phyloP scores from a whole-genome alignment of 2,329 filamentous ascomycete genomes.

The Ophiocordyceps camponoti-floridani region DNA sequence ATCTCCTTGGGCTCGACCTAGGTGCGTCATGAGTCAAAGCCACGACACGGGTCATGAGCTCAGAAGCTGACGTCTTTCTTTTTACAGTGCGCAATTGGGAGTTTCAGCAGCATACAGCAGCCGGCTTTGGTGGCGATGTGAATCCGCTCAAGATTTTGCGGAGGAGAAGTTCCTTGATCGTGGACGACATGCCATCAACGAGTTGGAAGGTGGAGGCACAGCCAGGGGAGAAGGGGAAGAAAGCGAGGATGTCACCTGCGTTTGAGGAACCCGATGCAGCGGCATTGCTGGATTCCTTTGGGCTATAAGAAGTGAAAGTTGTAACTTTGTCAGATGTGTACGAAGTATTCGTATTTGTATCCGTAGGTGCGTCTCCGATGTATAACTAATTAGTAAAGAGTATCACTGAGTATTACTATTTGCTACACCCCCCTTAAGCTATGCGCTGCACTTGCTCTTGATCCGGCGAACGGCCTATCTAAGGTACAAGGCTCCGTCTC shows the following conservation, averaged over 20 bases:
- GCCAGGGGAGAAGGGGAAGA: conserved; percentile 5
- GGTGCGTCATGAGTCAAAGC: conserved; percentile 27
- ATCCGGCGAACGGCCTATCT: too few species aligned
- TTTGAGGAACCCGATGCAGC: conserved; percentile 89
- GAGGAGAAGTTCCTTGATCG: conserved; percentile 59
- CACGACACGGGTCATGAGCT: background rate
- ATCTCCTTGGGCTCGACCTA: conserved; percentile 71
- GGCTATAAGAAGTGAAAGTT: conserved; percentile 37
- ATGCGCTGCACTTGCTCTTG: too few species aligned
- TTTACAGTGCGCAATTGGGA: conserved; percentile 58
- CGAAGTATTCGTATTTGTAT: too few species aligned
- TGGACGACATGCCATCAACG: conserved; percentile 48
- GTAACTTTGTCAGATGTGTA: too few species aligned
- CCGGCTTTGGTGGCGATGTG: conserved; percentile 25
- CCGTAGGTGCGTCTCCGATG: too few species aligned
- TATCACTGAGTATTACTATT: too few species aligned
- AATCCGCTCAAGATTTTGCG: conserved; percentile 53
- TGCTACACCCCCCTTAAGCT: too few species aligned
- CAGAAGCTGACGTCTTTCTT: conserved; percentile 4
- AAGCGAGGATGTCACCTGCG: conserved; percentile 40
- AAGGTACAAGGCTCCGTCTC: too few species aligned
- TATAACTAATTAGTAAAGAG: too few species aligned
- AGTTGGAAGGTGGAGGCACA: conserved; percentile 22
- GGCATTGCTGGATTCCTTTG: conserved; percentile 82
- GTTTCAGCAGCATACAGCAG: conserved; percentile 38